These are phyloP conservation scores for Fusarium multiceps DNA, from an alignment of 2,329 filamentous ascomycete genomes.

Conservation along the genomic window DNA sequence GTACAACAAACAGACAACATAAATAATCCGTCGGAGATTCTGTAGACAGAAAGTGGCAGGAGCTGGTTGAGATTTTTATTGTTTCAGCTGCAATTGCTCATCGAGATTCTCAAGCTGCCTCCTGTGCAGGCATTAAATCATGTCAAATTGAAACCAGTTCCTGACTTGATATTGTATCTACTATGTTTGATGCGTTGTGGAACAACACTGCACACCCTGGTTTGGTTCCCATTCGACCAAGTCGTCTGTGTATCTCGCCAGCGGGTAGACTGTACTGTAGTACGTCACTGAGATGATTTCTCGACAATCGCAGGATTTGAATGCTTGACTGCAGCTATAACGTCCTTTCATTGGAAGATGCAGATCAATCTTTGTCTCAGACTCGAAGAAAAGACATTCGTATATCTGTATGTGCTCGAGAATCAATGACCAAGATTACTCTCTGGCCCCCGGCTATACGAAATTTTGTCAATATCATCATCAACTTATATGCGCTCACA, in stretches of 20 bases:
- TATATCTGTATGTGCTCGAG: background rate
- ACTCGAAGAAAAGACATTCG: background rate
- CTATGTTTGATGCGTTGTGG: background rate
- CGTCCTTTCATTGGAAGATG: background rate
- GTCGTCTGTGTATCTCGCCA: background rate
- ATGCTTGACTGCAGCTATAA: background rate
- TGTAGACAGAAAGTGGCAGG: background rate
- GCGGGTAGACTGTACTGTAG: background rate
- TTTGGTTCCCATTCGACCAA: background rate
- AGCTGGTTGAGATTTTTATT: background rate
- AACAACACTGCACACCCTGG: background rate
- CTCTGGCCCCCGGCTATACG: background rate
- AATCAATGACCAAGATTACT: background rate
- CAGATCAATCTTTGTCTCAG: background rate
- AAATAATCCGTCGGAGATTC: background rate
- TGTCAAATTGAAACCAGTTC: slow-evolving; percentile 1
- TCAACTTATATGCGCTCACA: slow-evolving; percentile 12
- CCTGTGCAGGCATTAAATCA: background rate
- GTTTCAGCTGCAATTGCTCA: slow-evolving; percentile 8
- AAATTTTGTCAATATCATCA: background rate
- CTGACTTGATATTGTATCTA: background rate
- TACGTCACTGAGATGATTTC: background rate
- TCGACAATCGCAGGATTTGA: background rate
- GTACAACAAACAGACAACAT: background rate
- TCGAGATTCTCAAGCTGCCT: slow-evolving; percentile 17